A percentile compares a stretch with the other conserved stretches of the same genome.
phyloP scores from a whole-genome alignment of 306 rosid genomes.

The Coriaria nepalensis region DNA sequence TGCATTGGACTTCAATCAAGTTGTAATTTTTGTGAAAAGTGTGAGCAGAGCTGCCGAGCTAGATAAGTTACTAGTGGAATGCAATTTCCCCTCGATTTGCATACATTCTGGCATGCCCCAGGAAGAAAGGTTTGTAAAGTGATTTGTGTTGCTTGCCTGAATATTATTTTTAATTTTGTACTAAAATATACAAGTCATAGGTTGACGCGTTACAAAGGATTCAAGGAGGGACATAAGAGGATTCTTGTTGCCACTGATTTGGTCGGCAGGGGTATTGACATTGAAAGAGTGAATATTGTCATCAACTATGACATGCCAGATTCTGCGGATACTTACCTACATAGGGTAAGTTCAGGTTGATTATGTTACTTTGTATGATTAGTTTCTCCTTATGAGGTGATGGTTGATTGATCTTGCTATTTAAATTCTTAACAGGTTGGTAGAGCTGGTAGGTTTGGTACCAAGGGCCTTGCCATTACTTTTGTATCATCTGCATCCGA shows the following conservation, averaged over 20 bases:
- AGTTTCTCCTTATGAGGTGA: neutral
- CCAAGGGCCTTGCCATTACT: conserved; percentile 97
- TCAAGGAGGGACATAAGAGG: conserved; percentile 92
- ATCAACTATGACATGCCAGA: conserved; percentile 99
- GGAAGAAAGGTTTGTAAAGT: conserved; percentile 70
- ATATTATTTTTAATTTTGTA: neutral
- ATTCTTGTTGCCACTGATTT: conserved; percentile 97
- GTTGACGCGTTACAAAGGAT: conserved; percentile 81
- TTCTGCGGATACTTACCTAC: conserved; percentile 96
- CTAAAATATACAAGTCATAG: conserved; percentile 21
- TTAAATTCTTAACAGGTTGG: conserved; percentile 47
- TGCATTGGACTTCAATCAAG: conserved; percentile 94
- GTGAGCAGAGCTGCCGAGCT: conserved; percentile 96
- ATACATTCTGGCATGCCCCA: conserved; percentile 98
- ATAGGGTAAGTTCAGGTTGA: conserved; percentile 48
- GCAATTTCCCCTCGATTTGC: conserved; percentile 95
- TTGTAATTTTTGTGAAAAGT: conserved; percentile 94
- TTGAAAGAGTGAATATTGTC: conserved; percentile 92
- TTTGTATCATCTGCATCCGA: conserved; percentile 87
- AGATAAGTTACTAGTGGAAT: conserved; percentile 88
- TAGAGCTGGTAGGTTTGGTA: conserved; percentile 96
- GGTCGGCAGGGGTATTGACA: conserved; percentile 96
- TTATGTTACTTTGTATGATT: neutral
- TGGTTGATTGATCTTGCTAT: neutral
- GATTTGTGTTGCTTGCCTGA: neutral